Evolutionary conservation across 2,329 filamentous ascomycete species (phyloP).

Genomic region (Paradendryphiella salina): DNA sequence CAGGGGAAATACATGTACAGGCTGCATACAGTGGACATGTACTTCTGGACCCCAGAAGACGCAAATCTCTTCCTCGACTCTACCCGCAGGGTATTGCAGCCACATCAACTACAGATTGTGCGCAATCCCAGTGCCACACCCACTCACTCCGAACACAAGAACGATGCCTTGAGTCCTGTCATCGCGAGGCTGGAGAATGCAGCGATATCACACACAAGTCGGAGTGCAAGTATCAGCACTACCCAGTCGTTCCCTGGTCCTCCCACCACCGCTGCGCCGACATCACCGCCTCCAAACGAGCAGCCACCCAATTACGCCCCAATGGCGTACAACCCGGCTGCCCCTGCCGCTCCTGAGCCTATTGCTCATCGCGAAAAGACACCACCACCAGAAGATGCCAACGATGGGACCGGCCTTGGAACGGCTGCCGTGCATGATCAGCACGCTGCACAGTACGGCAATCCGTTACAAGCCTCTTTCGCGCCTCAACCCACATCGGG

Average conservation of each 20-base stretch:
- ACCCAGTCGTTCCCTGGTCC: constrained; percentile 47
- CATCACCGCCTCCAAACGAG: constrained; percentile 34
- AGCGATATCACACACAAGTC: constrained; percentile 61
- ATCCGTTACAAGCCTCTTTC: constrained; percentile 40
- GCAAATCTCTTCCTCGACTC: constrained; percentile 71
- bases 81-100: constrained; percentile 67
- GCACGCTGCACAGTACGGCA: constrained; percentile 35
- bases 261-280: constrained; percentile 39
- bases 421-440: constrained; percentile 48
- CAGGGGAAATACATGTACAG: constrained; percentile 79
- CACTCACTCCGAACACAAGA: constrained; percentile 49
- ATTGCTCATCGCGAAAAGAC: constrained; percentile 78
- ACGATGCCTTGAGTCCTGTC: constrained; percentile 64
- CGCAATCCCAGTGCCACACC: constrained; percentile 46
- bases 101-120: constrained; percentile 50
- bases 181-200: constrained; percentile 74
- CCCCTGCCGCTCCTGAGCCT: constrained; percentile 72
- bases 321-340: constrained; percentile 78
- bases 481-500: constrained; percentile 40
- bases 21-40: constrained; percentile 74
- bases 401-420: constrained; percentile 52
- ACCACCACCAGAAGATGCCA: constrained; percentile 70
- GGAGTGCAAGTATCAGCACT: constrained; percentile 45
- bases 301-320: constrained; percentile 59
- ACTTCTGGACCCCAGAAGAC: constrained; percentile 77